Evolutionary conservation across 2,329 filamentous ascomycete species (phyloP).

Genomic region (Xylaria sp.): DNA sequence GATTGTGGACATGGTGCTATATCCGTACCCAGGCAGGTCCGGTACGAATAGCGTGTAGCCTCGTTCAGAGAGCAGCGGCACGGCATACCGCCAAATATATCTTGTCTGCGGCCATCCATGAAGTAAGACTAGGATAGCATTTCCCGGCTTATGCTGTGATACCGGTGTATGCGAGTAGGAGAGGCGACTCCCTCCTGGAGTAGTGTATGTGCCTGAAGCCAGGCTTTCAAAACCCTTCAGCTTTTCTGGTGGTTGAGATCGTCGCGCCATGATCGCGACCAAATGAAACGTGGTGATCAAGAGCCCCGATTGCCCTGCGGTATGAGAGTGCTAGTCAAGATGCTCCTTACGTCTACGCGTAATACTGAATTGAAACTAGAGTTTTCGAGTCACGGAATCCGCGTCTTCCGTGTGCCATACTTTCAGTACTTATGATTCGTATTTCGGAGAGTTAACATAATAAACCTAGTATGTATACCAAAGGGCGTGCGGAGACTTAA

Average conservation of each 20-base stretch:
- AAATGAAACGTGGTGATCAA: too few species aligned
- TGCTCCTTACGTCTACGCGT: too few species aligned
- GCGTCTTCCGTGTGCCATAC: too few species aligned
- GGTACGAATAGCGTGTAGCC: slow-evolving; percentile 27
- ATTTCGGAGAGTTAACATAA: too few species aligned
- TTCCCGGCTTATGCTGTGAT: slow-evolving; percentile 12
- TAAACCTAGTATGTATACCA: background rate
- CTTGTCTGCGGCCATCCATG: slow-evolving; percentile 29
- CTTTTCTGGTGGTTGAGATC: slow-evolving; percentile 4
- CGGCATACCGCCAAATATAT: slow-evolving; percentile 28
- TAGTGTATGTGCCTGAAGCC: slow-evolving; percentile 10
- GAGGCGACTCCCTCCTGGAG: slow-evolving; percentile 15
- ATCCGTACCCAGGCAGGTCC: slow-evolving; percentile 27
- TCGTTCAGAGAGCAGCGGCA: slow-evolving; percentile 17
- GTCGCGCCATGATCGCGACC: background rate
- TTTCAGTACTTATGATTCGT: too few species aligned
- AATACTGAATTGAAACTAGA: too few species aligned
- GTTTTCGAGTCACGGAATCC: too few species aligned
- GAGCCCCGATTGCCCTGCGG: too few species aligned
- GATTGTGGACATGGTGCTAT: slow-evolving; percentile 20
- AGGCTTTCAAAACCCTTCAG: slow-evolving; percentile 23
- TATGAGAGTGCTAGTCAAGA: too few species aligned
- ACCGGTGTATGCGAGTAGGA: slow-evolving; percentile 27
- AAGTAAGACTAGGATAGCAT: slow-evolving; percentile 27
- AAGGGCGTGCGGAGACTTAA: slow-evolving; percentile 7